A percentile compares a stretch with the other conserved stretches of the same genome.
These are phyloP conservation scores for Botrytis elliptica DNA, from an alignment of 2,329 filamentous ascomycete species.

Conservation along the genomic window DNA sequence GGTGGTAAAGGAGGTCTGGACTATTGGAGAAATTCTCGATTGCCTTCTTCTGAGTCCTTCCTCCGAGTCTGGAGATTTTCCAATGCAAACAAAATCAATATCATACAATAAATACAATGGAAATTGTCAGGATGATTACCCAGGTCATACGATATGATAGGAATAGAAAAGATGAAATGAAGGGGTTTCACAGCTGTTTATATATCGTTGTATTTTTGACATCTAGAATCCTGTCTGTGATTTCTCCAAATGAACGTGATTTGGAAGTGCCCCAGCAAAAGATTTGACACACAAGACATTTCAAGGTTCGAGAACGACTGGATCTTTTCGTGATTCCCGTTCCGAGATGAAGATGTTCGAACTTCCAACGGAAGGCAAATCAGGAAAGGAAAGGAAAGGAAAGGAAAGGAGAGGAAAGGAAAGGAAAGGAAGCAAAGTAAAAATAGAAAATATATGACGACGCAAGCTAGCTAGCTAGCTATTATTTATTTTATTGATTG, in stretches of 20 bases:
- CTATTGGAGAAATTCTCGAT: neutral
- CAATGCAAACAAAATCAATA: neutral
- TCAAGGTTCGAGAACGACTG: neutral
- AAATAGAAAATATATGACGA: neutral
- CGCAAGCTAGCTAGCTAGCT: neutral
- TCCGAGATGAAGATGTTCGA: constrained; percentile 3
- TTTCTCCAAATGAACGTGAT: neutral
- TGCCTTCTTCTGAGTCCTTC: too few relatives aligned
- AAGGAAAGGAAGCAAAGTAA: neutral
- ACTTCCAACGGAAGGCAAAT: neutral
- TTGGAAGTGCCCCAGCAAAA: neutral
- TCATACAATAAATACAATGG: neutral
- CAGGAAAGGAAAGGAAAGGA: too few relatives aligned
- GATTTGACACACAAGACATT: neutral
- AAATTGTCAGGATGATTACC: neutral
- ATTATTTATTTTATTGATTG: neutral
- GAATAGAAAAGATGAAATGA: neutral
- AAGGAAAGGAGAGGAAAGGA: neutral
- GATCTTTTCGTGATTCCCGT: neutral
- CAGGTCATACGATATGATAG: neutral
- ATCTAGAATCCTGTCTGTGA: neutral
- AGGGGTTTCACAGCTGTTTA: neutral
- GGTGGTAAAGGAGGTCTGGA: neutral
- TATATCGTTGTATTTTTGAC: neutral
- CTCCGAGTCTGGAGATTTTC: neutral